phyloP scores from a whole-genome alignment of 176 grass and related monocot genomes.

The Metroxylon sagu region DNA sequence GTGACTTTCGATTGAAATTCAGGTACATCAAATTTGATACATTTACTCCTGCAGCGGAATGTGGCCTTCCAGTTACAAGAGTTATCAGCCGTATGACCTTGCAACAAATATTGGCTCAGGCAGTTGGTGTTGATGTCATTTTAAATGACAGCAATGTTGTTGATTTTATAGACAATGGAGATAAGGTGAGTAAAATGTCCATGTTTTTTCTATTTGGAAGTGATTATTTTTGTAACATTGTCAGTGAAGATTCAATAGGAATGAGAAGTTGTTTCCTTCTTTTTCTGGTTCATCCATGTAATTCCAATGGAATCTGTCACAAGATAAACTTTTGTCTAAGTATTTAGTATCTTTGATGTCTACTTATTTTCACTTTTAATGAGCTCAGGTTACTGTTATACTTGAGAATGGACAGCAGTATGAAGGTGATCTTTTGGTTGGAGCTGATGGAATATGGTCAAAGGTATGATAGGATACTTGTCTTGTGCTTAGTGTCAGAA shows the following conservation, averaged over 20 bases:
- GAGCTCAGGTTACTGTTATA: constrained; percentile 64
- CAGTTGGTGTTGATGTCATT: constrained; percentile 60
- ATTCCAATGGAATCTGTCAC: too few species aligned
- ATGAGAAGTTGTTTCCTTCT: neutral
- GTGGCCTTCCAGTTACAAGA: constrained; percentile 89
- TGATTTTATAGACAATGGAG: constrained; percentile 73
- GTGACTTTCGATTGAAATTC: constrained; percentile 26
- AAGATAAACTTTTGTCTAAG: too few species aligned
- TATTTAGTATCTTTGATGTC: too few species aligned
- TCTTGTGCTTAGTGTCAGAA: neutral
- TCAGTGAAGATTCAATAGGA: neutral
- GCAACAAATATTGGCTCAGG: constrained; percentile 82
- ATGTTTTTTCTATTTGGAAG: too few species aligned
- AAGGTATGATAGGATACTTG: constrained; percentile 45
- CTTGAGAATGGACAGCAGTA: constrained; percentile 73
- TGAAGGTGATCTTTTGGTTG: constrained; percentile 95
- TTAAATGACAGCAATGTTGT: constrained; percentile 77
- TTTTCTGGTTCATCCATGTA: neutral
- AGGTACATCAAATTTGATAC: constrained; percentile 99
- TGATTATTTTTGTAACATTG: too few species aligned
- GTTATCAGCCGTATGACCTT: constrained; percentile 95
- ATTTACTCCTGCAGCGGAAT: constrained; percentile 79
- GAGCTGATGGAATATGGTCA: constrained; percentile 97
- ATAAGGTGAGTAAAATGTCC: constrained; percentile 45
- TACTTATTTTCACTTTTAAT: neutral